Evolutionary conservation across 1,284 basidiomycete species (phyloP), one percentile per base, ranked within the genome.

Genomic region (Ceraceosorus guamensis): DNA sequence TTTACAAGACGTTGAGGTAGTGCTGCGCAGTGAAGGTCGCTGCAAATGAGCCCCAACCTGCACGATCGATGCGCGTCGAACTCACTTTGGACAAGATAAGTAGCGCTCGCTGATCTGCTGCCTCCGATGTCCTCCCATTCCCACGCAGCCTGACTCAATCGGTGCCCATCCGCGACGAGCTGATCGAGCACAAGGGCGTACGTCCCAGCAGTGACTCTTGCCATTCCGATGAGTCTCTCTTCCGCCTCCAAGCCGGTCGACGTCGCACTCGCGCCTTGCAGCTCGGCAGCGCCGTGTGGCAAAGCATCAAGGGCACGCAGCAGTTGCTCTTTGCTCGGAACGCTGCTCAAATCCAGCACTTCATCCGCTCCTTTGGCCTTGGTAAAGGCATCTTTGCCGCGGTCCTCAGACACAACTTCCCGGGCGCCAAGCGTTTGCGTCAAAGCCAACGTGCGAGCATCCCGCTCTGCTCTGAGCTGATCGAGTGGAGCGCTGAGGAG

Each of bases 71-170:
- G 24, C 2, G 24, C 24, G 24, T 2, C 3, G 24, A 30, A 56
- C 54, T 48, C 31, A 57, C 55, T 70, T 49, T 70, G 67, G 7
- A 70, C 48, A 10, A 70, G 52, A 48, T 63, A 69, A 1, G 52
- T 57, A 2, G 63, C 33, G 4, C 65, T 60, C 32, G 41, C 56
- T 7, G 47, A 48, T 6, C 46, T 56, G 33, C 63, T 63, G 45
- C 68, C 65, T 48, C 67, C 67, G 37, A 70, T 63, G 6, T 67
- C 60, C 16, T 64, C 66, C 68, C 68, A 70, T 39, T 63, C 64
- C 65, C 66, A 70, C 5, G 65, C 64, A 44, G 64, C 61, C 32
- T 65, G 57, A n/a, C 65, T 60, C 11, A 69, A 51, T 44, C 55
- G 59, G 51, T 61, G 53, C 2, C 67, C 68, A 50, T 68, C 65